Evolutionary conservation across 257 asterid genomes (phyloP), one percentile per base, ranked within the genome.

Genomic region (Penstemon barbatus): DNA sequence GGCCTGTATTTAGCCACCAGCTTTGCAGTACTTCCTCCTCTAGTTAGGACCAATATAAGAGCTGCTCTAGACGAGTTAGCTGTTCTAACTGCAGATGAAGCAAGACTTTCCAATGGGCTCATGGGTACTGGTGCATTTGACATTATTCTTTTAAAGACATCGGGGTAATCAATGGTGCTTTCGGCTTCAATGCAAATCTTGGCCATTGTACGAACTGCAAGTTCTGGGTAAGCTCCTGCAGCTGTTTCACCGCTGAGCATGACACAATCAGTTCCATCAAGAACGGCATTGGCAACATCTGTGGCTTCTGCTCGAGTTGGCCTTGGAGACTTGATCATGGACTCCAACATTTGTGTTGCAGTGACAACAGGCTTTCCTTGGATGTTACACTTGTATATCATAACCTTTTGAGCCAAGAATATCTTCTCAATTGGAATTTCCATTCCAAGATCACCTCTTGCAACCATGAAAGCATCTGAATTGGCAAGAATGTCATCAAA

Each of bases 1-100:
- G 85, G 83, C 76, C 85, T 64, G 83, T 81, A 81, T 43, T 81
- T 81, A 33, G 85, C 85, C 40, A 81, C 85, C 69, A 81, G 77
- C 74, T 81, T 81, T 19, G 83, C 85, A 2, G 80, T 81, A 52
- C 85, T 81, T 68, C 85, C 85, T 63, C 85, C 82, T 50, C 85
- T 60, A 3, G 83, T 81, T 44, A 81, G 70, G 65, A 81, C 85
- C 76, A 77, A 63, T 13, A 81, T 81, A 6, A 77, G 83, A 64
- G 85, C 72, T 5, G 83, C 77, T 69, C 41, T 81, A 0, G 83
- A 56, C 0, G 83, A 74, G 76, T 77, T 71, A 9, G 83, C 83
- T 19, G 85, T 81, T 57, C 83, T 53, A 52, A 81, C 82, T 12
- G 85, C 86, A 0, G 80, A 73, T 13, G 86, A 82, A 11, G 84